Base-by-base conservation (phyloP, 192 early-diverging fungal species). In the Entomortierella parvispora region DNA sequence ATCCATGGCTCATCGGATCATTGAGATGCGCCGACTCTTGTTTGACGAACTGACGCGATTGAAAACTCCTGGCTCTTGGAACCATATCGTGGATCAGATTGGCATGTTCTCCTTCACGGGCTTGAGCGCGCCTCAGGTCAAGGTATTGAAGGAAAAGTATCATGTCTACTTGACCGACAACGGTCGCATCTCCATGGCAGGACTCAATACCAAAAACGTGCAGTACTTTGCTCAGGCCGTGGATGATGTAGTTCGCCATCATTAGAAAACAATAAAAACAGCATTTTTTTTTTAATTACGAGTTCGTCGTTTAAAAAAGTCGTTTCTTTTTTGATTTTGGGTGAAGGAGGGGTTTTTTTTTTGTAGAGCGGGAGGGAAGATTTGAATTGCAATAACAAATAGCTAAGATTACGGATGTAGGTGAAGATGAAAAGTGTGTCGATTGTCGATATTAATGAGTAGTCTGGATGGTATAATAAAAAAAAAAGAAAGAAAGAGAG, bases 91-190 rank as follows among this genome's bases (percentile, higher is more conserved):
- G 1, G 88, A 92, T 55, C 97, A 99, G 81, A 97, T 97, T 79
- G 97, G 97, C 79, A 99, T 99, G 97, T 99, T 99, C 69, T 93
- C 92, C 18, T 99, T 90, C 83, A 98, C 97, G 8, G 97, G 97
- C 3, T 80, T 98, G 53, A 88, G 64, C 40, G 84, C 77, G 23
- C 50, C 62, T 2, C 96, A 99, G 76, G 93, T 94, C 56, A 87
- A 89, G 62, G 86, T 86, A 1, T 83, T 99, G 60, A 88, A 87
- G 37, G 87, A 91, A n/a, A 89, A 96, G 80, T 94, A 92, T 71
- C 96, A 98, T 69, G 84, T 98, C 53, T 98, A 98, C 66, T 69
- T 99, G 84, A 96, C 94, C 5, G 91, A 93, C 37, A 95, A 97
- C 78, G 96, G 97, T 31, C 91, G 97, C 57, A 96, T 99, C 69